Base-by-base conservation (phyloP, 305 asterid species). In the Andrographis paniculata region DNA sequence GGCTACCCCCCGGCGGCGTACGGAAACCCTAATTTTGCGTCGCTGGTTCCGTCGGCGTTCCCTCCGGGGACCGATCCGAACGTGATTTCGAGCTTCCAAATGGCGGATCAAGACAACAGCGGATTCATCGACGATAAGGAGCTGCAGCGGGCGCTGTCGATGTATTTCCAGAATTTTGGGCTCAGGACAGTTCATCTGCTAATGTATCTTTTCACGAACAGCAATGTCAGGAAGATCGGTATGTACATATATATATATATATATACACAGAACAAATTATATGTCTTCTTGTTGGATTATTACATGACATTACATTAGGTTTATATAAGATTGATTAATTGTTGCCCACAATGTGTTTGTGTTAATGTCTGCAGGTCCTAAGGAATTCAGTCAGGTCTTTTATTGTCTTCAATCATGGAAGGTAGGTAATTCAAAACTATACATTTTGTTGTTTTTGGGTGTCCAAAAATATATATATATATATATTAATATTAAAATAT, bases 361-460 rank as follows among this genome's bases (percentile, higher is more conserved):
- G 27, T 44, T 36, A 61, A 54, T n/a, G n/a, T n/a, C n/a, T n/a
- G 62, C 80, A 84, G 97, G 95, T 43, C 98, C 98, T n/a, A 86
- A 91, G 72, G 96, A 91, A 62, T 91, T 80, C 62, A 80, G 78
- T 22, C 73, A 79, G 49, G 72, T 91, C 47, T 83, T 78, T 52
- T 82, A 86, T 80, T 74, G 96, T 73, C 98, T 91, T 41, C 96
- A 91, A 70, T 77, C 42, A 67, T 89, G 98, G 98, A 80, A 95
- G 86, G 95, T 89, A n/a, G n/a, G n/a, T 35, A 70, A 87, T 65
- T 13, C 39, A 6, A 36, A 45, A 49, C 39, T 52, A 45, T 30
- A 6, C n/a, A n/a, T n/a, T n/a, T n/a, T n/a, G n/a, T n/a, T n/a
- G n/a, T n/a, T n/a, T n/a, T n/a, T n/a, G n/a, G n/a, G n/a, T n/a